Percentiles rank a stretch among this genome's conserved stretches.
phyloP scores from a whole-genome alignment of 73 alveolate species.

The Effrenium voratum region DNA sequence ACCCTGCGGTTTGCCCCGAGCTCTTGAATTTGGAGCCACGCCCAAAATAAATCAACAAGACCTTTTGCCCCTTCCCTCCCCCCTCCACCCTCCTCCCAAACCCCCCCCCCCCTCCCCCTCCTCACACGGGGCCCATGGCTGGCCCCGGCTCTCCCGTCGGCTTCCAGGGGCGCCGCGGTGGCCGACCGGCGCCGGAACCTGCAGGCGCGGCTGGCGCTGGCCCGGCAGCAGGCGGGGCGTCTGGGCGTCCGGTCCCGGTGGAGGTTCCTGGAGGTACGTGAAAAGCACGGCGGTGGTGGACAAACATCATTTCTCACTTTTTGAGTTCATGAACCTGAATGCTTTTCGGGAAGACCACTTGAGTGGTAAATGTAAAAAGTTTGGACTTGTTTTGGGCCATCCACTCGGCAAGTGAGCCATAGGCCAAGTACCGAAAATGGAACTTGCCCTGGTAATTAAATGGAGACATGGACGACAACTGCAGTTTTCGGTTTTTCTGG shows the following conservation, averaged over 20 bases:
- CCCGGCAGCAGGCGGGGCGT: neutral
- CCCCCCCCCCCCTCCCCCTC: neutral
- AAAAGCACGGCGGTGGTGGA: neutral
- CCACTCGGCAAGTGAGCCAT: too few species aligned
- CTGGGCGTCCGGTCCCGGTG: neutral
- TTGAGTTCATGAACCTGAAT: neutral
- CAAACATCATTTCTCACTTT: neutral
- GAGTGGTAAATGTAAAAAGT: neutral
- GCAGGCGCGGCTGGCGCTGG: neutral
- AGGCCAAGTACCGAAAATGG: too few species aligned
- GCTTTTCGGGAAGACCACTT: neutral
- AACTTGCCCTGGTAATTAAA: too few species aligned
- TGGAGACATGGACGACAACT: too few species aligned
- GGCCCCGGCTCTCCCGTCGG: neutral
- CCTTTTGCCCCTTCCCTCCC: neutral
- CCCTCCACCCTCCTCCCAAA: neutral
- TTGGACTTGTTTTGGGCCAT: too few species aligned
- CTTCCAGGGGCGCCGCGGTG: slow-evolving; percentile 27
- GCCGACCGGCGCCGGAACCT: slow-evolving; percentile 61
- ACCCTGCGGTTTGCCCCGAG: neutral
- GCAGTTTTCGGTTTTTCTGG: too few species aligned
- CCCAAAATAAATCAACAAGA: neutral
- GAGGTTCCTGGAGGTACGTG: neutral
- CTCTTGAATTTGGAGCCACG: neutral
- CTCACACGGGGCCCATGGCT: neutral